Evolutionary conservation across 345 rosid species (phyloP), one percentile per base, ranked within the genome.

Genomic region (Pelargonium nanum): DNA sequence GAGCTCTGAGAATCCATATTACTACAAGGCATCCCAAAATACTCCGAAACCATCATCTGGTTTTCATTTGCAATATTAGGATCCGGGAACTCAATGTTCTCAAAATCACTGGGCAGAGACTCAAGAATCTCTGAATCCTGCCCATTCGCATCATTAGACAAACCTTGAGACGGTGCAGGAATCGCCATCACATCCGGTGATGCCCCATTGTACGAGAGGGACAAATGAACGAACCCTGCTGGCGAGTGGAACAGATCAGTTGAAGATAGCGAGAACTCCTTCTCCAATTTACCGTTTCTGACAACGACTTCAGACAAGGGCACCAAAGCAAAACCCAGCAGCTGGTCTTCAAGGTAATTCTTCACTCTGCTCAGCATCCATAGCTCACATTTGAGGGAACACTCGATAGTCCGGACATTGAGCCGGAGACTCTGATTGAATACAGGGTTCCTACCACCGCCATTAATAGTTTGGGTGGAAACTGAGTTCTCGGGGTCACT

Each of bases 331-430:
- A 94, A 81, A 44, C 99, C 99, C 62, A 94, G 79, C 70, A 90
- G 68, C 81, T 94, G 99, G 75, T 94, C 99, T 71, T 87, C 99
- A 0, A 94, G 90, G 76, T 94, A 94, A 66, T 94, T 94, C 83
- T 65, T 90, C 74, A 90, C 99, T 78, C 99, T 79, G 68, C 99
- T 94, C 95, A 94, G 81, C 99, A 94, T 94, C 76, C 79, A 94
- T 68, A 94, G 67, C 81, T 94, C 99, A 65, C 97, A 88, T 67
- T 84, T 94, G 54, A 94, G 92, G 32, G 89, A 90, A 68, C 81
- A 69, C 17, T 90, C 96, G 24, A 86, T 22, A 22, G 80, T 82
- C 66, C 71, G 77, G 56, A 94, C 95, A 55, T 85, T 80, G 45
- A 90, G 83, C 63, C 58, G 70, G n/a, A 94, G 74, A 58, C 65